Percentiles rank a stretch among this genome's conserved stretches.
Conservation (phyloP, 2,329 filamentous ascomycete genomes). For the Dactylellina parvicollis region DNA sequence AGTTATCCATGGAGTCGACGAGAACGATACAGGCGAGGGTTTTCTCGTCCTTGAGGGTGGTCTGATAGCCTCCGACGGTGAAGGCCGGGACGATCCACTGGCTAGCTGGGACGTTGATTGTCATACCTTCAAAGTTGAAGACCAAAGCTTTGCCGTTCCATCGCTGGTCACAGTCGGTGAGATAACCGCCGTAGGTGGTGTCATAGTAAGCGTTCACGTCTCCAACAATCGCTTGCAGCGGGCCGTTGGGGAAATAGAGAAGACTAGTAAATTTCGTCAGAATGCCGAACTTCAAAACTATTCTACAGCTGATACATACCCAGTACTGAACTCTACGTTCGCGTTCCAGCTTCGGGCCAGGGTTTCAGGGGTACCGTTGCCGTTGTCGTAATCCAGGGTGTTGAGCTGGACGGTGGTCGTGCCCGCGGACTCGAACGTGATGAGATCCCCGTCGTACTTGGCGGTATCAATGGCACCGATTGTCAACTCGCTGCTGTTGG, state of each 20-base stretch:
- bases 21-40: constrained; percentile 39
- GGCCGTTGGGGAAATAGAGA: constrained; percentile 45
- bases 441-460: constrained; percentile 43
- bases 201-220: constrained; percentile 44
- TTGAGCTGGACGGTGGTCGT: constrained; percentile 36
- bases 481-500: constrained; percentile 52
- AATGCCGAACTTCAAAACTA: background rate
- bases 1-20: constrained; percentile 51
- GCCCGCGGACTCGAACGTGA: constrained; percentile 38
- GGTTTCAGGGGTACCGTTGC: constrained; percentile 2
- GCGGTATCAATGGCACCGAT: constrained; percentile 51
- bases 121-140: constrained; percentile 45
- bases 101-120: constrained; percentile 31
- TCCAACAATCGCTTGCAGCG: constrained; percentile 28
- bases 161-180: constrained; percentile 39
- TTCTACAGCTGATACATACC: constrained; percentile 13
- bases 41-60: constrained; percentile 15
- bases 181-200: constrained; percentile 45
- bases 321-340: constrained; percentile 51
- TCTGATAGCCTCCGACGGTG: constrained; percentile 31
- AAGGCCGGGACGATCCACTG: constrained; percentile 49
- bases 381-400: constrained; percentile 33
- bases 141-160: constrained; percentile 18
- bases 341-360: constrained; percentile 42
- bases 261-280: constrained; percentile 13